Evolutionary conservation across 805 yeast genomes (phyloP).

Genomic region (Candida pini): DNA sequence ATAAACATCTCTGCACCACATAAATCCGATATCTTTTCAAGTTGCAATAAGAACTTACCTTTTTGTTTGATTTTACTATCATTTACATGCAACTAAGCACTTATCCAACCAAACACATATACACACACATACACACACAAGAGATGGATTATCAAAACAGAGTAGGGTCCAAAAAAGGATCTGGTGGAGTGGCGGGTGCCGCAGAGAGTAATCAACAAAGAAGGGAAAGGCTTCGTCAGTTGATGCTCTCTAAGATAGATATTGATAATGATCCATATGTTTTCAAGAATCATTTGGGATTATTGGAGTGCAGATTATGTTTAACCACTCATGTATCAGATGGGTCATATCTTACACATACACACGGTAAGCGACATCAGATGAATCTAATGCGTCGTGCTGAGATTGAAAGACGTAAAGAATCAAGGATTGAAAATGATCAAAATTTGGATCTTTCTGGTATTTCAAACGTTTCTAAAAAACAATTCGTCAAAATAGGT

Average conservation of each 20-base stretch:
- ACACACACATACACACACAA: not conserved
- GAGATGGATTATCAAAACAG: slow-evolving; percentile 83
- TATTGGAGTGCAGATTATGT: slow-evolving; percentile 80
- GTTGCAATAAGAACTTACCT: too few relatives aligned
- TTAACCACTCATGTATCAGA: slow-evolving; percentile 76
- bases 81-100: too few relatives aligned
- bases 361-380: slow-evolving; percentile 81
- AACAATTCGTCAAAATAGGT: slow-evolving; percentile 57
- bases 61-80: too few relatives aligned
- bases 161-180: slow-evolving; percentile 86
- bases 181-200: slow-evolving; percentile 81
- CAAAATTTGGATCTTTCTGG: slow-evolving; percentile 4
- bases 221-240: slow-evolving; percentile 59
- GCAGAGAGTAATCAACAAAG: slow-evolving; percentile 66
- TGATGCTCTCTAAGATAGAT: slow-evolving; percentile 46
- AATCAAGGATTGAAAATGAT: slow-evolving; percentile 5
- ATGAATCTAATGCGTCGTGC: slow-evolving; percentile 62
- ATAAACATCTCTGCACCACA: too few relatives aligned
- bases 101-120: not conserved
- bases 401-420: slow-evolving; percentile 27
- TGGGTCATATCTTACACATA: slow-evolving; percentile 75
- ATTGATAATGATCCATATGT: slow-evolving; percentile 76
- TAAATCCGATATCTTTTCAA: too few relatives aligned
- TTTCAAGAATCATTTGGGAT: slow-evolving; percentile 75
- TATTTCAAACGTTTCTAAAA: slow-evolving; percentile 38